Base-by-base conservation (phyloP, 2,329 filamentous ascomycete genomes). In the Fusarium sp. region DNA sequence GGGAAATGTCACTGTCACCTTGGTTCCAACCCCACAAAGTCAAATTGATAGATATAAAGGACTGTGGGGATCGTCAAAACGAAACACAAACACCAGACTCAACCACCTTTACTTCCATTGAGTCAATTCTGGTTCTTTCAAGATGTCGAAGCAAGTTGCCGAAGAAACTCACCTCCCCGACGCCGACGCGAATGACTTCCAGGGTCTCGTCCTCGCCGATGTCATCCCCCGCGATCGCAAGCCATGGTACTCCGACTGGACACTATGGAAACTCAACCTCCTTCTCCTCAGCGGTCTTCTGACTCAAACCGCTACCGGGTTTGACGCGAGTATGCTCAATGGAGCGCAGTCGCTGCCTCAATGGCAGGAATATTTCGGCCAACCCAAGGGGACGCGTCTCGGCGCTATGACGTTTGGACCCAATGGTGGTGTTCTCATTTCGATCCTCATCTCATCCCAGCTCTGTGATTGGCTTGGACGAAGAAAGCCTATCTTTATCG, bases 301-400 rank as follows among this genome's bases (percentile, higher is more conserved):
- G 33, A 80, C 80, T 0, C 79, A 81, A 54, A 79, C 77, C 1
- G 78, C 81, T 1, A 77, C 77, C 0, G 82, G 82, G 0, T 83
- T 81, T 59, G 81, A 83, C 35, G 73, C 69, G 7, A 78, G 75
- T 24, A 81, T 81, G 79, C 70, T 82, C 6, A 82, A 82, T 49
- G 80, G 80, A 35, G 76, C 81, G 42, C 81, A 82, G 39, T 79
- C 80, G 0, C 70, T 82, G 7, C 77, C 76, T 0, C 75, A 81
- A 42, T 82, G 80, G 80, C 71, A 77, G 26, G 48, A 70, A 7
- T 80, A 72, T 58, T 81, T 81, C 31, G 78, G 77, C 1, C 38
- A 79, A 24, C 80, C 80, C 1, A 76, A 70, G 20, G 80, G 79
- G 15, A 70, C 77, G 0, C 75, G 78, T 22, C 80, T 81, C 4